phyloP scores from a whole-genome alignment of 1,284 basidiomycete genomes.

The Leucoagaricus sp. region DNA sequence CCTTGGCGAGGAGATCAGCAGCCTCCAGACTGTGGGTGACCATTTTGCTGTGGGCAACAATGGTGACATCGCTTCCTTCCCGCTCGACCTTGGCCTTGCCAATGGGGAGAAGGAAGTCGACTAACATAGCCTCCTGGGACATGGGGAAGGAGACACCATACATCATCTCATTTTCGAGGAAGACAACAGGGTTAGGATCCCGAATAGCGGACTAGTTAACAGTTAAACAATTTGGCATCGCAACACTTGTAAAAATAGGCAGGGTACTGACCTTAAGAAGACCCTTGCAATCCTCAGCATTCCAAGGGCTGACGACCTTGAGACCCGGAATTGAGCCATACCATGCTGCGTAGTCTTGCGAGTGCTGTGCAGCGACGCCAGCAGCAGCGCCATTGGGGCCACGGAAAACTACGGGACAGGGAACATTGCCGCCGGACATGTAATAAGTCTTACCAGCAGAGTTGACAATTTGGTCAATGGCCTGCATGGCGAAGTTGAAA shows the following conservation, averaged over 20 bases:
- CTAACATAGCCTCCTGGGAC: conserved; percentile 92
- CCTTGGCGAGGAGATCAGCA: conserved; percentile 90
- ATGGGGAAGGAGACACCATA: conserved; percentile 98
- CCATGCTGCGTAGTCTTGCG: conserved; percentile 92
- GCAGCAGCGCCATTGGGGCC: conserved; percentile 98
- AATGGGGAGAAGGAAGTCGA: conserved; percentile 94
- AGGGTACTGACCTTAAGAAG: conserved; percentile 78
- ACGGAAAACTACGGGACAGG: conserved; percentile 98
- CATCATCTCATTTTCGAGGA: conserved; percentile 99
- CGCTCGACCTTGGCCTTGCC: conserved; percentile 98
- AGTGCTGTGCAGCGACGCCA: conserved; percentile 95
- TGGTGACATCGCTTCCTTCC: conserved; percentile 90
- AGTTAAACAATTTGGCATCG: conserved; percentile 9
- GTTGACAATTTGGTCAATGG: conserved; percentile 99
- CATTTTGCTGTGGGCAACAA: conserved; percentile 98
- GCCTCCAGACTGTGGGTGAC: conserved; percentile 92
- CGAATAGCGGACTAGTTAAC: conserved; percentile 83
- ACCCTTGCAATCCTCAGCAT: conserved; percentile 97
- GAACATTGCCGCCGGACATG: conserved; percentile 99
- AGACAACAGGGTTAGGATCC: conserved; percentile 97
- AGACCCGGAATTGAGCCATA: conserved; percentile 96
- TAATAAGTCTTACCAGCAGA: conserved; percentile 99
- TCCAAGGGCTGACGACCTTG: conserved; percentile 98
- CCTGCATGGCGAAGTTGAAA: conserved; percentile 95
- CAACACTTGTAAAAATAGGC: background rate